Evolutionary conservation across 2,329 filamentous ascomycete genomes (phyloP).

Genomic region (Talaromyces albobiverticillius): DNA sequence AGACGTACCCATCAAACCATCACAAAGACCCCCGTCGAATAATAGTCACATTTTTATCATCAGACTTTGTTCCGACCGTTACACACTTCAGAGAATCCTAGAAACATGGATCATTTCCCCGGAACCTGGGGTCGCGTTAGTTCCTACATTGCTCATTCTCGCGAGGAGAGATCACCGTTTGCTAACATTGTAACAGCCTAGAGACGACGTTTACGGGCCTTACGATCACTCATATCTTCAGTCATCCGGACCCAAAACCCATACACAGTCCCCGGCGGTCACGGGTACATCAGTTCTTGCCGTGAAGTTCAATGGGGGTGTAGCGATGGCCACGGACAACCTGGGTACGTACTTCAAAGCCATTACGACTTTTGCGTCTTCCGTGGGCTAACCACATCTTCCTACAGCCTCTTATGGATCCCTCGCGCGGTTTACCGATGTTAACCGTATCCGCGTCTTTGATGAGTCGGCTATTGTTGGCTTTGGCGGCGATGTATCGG

Average conservation of each 20-base stretch:
- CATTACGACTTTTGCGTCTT: neutral
- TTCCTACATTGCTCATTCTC: constrained; percentile 13
- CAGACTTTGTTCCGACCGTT: neutral
- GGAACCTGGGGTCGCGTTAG: constrained; percentile 65
- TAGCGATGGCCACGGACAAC: constrained; percentile 96
- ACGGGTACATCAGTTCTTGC: constrained; percentile 95
- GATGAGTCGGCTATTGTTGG: constrained; percentile 80
- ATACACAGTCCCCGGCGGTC: constrained; percentile 89
- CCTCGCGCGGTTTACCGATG: constrained; percentile 91
- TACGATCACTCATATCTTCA: constrained; percentile 88
- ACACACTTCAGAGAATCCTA: neutral
- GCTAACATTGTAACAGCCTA: constrained; percentile 63
- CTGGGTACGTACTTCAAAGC: constrained; percentile 59
- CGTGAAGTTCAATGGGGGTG: constrained; percentile 93
- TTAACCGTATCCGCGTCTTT: constrained; percentile 91
- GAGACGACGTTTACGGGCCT: constrained; percentile 93
- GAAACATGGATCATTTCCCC: constrained; percentile 63
- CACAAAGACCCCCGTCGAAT: constrained; percentile 2
- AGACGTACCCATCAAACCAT: neutral
- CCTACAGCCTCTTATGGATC: constrained; percentile 88
- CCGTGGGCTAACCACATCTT: neutral
- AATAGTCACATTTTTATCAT: neutral
- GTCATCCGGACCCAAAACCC: constrained; percentile 66
- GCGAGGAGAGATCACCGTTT: constrained; percentile 10
- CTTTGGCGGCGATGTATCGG: constrained; percentile 94